These are phyloP conservation scores for Plasmodium reichenowi DNA, from an alignment of 169 alveolate genomes.

Conservation along the genomic window DNA sequence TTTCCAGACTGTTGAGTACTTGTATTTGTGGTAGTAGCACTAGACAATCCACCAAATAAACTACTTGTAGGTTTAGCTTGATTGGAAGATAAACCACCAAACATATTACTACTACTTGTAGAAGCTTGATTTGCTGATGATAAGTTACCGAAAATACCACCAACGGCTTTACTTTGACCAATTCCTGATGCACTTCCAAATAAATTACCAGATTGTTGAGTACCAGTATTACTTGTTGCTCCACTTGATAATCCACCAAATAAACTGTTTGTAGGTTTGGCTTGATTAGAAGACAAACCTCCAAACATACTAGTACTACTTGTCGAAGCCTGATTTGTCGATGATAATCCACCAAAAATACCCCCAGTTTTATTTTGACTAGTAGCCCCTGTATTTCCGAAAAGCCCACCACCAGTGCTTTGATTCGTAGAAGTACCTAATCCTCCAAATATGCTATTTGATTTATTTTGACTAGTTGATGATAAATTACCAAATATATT, in stretches of 20 bases:
- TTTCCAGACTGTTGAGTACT: neutral
- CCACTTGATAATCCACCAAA: conserved; percentile 44
- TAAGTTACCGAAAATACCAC: conserved; percentile 47
- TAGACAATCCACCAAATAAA: neutral
- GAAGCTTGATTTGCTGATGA: conserved; percentile 18
- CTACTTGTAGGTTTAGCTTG: conserved; percentile 15
- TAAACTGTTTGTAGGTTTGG: conserved; percentile 24
- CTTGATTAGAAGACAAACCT: conserved; percentile 15
- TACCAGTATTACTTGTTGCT: conserved; percentile 10
- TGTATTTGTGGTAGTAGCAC: conserved; percentile 28
- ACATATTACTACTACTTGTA: neutral
- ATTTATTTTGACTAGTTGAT: conserved; percentile 51
- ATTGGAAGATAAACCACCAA: conserved; percentile 26
- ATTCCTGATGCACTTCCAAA: conserved; percentile 61
- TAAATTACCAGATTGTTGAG: conserved; percentile 23
- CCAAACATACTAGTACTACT: conserved; percentile 44
- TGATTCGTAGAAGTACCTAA: conserved; percentile 19
- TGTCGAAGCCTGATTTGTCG: conserved; percentile 18
- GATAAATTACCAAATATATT: conserved; percentile 39
- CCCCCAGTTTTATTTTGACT: conserved; percentile 50
- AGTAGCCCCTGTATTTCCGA: conserved; percentile 41
- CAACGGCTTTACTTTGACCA: conserved; percentile 26
- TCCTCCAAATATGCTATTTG: conserved; percentile 56
- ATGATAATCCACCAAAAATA: conserved; percentile 21
- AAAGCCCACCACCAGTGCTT: conserved; percentile 27